Percentiles rank a stretch among this genome's conserved stretches.
phyloP scores from a whole-genome alignment of 805 yeast genomes.

The Metschnikowia koreensis region DNA sequence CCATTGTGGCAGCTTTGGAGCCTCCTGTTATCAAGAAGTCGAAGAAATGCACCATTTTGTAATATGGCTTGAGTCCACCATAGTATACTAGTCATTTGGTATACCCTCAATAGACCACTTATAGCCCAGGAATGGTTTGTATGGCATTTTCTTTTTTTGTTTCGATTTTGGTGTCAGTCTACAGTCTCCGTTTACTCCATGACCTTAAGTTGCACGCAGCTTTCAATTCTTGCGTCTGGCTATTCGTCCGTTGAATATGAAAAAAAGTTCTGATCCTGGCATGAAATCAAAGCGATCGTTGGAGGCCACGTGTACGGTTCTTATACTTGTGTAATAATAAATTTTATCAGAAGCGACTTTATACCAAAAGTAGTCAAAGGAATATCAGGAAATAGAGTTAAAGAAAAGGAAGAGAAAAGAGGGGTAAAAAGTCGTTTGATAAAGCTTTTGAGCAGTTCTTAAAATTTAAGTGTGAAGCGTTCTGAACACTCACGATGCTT shows the following conservation, averaged over 20 bases:
- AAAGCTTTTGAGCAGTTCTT: too few relatives aligned
- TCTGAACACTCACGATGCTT: too few relatives aligned
- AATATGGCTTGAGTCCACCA: constrained; percentile 16
- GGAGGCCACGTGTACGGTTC: not conserved
- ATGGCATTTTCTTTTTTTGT: not conserved
- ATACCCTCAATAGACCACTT: not conserved
- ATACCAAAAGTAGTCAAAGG: not conserved
- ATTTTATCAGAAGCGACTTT: not conserved
- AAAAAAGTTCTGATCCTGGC: not conserved
- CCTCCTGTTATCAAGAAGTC: constrained; percentile 85
- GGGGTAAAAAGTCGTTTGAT: too few relatives aligned
- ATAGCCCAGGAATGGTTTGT: not conserved
- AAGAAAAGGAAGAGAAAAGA: too few relatives aligned
- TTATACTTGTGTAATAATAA: constrained; percentile 8
- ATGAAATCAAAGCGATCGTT: not conserved
- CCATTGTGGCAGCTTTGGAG: constrained; percentile 96
- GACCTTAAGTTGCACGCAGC: not conserved
- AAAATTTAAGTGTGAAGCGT: too few relatives aligned
- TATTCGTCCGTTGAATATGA: not conserved
- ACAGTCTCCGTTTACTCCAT: not conserved
- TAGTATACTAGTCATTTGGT: not conserved
- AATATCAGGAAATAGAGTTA: too few relatives aligned
- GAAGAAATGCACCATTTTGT: constrained; percentile 85
- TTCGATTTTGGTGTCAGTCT: not conserved
- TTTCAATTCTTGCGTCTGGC: not conserved